A percentile compares a stretch with the other conserved stretches of the same genome.
phyloP scores from a whole-genome alignment of 2,329 filamentous ascomycete genomes.

The Clonostachys byssicola region DNA sequence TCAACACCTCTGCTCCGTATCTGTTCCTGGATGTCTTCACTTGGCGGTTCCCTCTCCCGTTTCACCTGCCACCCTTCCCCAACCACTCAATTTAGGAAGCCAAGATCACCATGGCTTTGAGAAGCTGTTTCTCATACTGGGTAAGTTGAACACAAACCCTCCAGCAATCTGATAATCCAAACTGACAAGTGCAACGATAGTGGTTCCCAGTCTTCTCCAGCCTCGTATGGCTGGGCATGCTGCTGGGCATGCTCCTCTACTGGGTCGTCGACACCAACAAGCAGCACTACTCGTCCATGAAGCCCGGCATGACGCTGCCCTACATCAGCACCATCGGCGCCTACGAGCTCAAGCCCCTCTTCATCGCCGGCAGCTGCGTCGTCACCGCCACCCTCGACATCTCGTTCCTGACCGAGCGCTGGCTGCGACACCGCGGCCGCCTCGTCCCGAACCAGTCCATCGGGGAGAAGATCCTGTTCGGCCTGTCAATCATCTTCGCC shows the following conservation, averaged over 20 bases:
- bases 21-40: too few relatives aligned
- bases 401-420: slow-evolving; percentile 77
- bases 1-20: too few relatives aligned
- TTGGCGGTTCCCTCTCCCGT: too few relatives aligned
- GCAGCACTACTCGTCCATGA: slow-evolving; percentile 60
- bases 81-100: too few relatives aligned
- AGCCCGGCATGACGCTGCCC: slow-evolving; percentile 52
- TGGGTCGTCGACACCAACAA: slow-evolving; percentile 57
- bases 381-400: slow-evolving; percentile 79
- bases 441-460: slow-evolving; percentile 67
- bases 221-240: slow-evolving; percentile 60
- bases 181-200: slow-evolving; percentile 22
- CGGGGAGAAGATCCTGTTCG: slow-evolving; percentile 59
- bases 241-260: slow-evolving; percentile 66
- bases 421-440: slow-evolving; percentile 76
- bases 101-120: slow-evolving; percentile 18
- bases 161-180: too few relatives aligned
- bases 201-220: slow-evolving; percentile 67
- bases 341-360: slow-evolving; percentile 65
- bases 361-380: slow-evolving; percentile 66
- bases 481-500: slow-evolving; percentile 62
- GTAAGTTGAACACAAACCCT: slow-evolving; percentile 14
- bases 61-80: too few relatives aligned
- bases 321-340: slow-evolving; percentile 70
- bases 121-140: slow-evolving; percentile 31